A percentile compares a stretch with the other conserved stretches of the same genome.
Conservation (phyloP, 1,139 yeast species). For the Yamadazyma dushanensis region DNA sequence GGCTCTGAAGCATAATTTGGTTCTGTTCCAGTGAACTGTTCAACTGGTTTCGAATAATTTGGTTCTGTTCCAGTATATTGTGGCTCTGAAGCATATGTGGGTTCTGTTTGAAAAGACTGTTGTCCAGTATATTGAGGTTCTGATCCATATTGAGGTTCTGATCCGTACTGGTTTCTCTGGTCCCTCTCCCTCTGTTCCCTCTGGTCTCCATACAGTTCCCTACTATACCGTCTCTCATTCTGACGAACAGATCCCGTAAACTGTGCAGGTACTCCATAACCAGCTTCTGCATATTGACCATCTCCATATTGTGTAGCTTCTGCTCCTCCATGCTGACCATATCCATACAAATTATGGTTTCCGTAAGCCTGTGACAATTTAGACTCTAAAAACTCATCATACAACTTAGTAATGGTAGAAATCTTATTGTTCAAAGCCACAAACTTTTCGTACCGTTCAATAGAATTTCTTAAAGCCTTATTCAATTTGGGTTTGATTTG, state of each 20-base stretch:
- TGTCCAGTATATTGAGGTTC: not conserved
- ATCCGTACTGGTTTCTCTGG: too few relatives aligned
- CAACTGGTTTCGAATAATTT: not conserved
- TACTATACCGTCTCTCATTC: too few relatives aligned
- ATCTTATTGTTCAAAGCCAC: conserved; percentile 82
- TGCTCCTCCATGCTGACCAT: too few relatives aligned
- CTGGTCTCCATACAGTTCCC: too few relatives aligned
- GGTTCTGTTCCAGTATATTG: not conserved
- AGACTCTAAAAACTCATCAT: conserved; percentile 76
- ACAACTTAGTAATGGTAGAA: conserved; percentile 72
- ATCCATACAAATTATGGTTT: conserved; percentile 26
- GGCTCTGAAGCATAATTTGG: not conserved
- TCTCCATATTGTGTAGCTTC: too few relatives aligned
- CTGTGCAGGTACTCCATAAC: conserved; percentile 4
- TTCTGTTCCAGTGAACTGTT: too few relatives aligned
- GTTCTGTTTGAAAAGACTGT: not conserved
- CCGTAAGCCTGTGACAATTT: conserved; percentile 55
- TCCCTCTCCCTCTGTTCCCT: too few relatives aligned
- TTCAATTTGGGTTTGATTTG: conserved; percentile 76
- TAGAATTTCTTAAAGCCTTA: conserved; percentile 59
- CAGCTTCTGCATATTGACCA: not conserved
- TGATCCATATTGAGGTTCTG: too few relatives aligned
- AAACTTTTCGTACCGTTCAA: conserved; percentile 66
- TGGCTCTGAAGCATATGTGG: not conserved
- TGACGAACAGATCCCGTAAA: conserved; percentile 6